A percentile compares a stretch with the other conserved stretches of the same genome.
These are phyloP conservation scores for Gonium pectorale DNA, from an alignment of 139 green algal genomes.

Conservation along the genomic window DNA sequence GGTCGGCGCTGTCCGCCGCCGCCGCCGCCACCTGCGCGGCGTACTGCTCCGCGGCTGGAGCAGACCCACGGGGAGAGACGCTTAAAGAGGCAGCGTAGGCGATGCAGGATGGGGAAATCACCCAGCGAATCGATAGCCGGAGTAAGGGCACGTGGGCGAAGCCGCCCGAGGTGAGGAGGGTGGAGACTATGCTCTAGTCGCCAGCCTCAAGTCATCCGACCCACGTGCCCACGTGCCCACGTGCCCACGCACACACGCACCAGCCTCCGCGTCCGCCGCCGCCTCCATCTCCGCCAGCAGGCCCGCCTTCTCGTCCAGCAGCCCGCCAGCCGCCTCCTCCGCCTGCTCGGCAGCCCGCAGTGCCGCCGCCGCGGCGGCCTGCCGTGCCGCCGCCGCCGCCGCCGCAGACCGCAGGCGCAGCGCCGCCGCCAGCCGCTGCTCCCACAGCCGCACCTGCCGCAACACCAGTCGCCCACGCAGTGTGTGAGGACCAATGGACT, in stretches of 20 bases:
- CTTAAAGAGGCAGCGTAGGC: no score
- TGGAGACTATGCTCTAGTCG: no score
- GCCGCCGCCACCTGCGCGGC: neutral
- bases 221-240: neutral
- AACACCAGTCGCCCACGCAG: no score
- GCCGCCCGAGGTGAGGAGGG: no score
- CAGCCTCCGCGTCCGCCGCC: slow-evolving; percentile 14
- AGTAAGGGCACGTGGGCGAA: no score
- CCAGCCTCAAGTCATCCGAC: no score
- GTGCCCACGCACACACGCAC: neutral
- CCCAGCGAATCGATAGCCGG: no score
- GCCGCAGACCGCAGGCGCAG: neutral
- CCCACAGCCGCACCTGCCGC: neutral
- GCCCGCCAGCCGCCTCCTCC: neutral
- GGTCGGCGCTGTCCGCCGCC: neutral
- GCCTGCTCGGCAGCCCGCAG: neutral
- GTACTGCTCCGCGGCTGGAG: neutral
- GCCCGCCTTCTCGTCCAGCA: neutral
- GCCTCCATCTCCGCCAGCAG: slow-evolving; percentile 13
- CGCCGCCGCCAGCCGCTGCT: neutral
- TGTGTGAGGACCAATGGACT: no score
- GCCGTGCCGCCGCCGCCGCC: neutral
- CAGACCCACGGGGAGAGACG: no score
- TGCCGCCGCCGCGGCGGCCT: neutral
- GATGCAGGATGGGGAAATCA: no score